These are phyloP conservation scores for Aspergillus fumigatus DNA, from an alignment of 2,329 filamentous ascomycete species.

Conservation along the genomic window DNA sequence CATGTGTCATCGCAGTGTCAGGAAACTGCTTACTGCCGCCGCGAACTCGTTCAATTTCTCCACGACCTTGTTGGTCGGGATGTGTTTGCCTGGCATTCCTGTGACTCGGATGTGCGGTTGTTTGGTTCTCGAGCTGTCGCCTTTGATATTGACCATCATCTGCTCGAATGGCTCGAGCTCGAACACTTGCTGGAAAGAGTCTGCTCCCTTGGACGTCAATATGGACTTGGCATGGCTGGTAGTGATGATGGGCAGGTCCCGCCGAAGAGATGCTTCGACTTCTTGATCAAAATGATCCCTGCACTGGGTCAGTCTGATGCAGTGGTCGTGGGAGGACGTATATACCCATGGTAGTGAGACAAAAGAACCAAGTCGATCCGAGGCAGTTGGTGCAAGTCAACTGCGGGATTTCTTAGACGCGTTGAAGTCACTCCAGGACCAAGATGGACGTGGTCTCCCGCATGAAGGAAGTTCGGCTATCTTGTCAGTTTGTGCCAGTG, in stretches of 20 bases:
- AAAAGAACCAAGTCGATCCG: slow-evolving; percentile 57
- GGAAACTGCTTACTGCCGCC: slow-evolving; percentile 36
- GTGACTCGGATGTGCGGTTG: slow-evolving; percentile 52
- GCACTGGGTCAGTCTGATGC: neutral
- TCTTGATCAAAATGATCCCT: slow-evolving; percentile 52
- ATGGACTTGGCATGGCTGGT: slow-evolving; percentile 57
- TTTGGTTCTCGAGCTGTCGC: slow-evolving; percentile 10
- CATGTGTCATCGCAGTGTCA: neutral
- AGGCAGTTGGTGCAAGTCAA: slow-evolving; percentile 57
- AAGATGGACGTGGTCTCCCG: slow-evolving; percentile 62
- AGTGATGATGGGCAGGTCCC: slow-evolving; percentile 58
- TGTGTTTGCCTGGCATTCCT: slow-evolving; percentile 62
- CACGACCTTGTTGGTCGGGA: slow-evolving; percentile 42
- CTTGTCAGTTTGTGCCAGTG: neutral
- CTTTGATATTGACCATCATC: slow-evolving; percentile 42
- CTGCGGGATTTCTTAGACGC: slow-evolving; percentile 54
- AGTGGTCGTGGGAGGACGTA: neutral
- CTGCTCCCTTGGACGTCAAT: slow-evolving; percentile 43
- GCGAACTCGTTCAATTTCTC: slow-evolving; percentile 45
- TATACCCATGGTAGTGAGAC: slow-evolving; percentile 58
- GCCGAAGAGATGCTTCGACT: slow-evolving; percentile 48
- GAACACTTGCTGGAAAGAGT: slow-evolving; percentile 53
- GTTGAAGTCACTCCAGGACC: slow-evolving; percentile 57
- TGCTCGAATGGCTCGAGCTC: slow-evolving; percentile 55
- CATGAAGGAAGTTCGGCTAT: slow-evolving; percentile 61